Conservation (phyloP, 2,329 filamentous ascomycete species). For the Talaromyces marneffei region DNA sequence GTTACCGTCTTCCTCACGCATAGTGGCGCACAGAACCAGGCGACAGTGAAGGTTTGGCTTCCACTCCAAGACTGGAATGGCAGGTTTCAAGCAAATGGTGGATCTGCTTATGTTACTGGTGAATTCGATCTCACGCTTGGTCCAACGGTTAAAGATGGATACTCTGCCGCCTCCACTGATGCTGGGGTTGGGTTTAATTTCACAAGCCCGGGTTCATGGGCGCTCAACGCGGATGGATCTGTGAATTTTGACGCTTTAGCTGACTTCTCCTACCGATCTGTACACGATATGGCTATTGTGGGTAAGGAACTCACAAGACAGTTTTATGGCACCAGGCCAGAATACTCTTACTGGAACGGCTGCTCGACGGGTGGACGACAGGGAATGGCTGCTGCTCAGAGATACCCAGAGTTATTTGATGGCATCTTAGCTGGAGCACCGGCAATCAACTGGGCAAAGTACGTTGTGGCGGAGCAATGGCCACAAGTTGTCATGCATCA, state of each 20-base stretch:
- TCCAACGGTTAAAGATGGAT: not conserved
- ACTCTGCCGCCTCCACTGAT: conserved; percentile 3
- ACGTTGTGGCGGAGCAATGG: conserved; percentile 20
- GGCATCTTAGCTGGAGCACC: conserved; percentile 41
- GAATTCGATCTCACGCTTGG: not conserved
- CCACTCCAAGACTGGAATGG: conserved; percentile 3
- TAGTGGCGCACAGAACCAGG: not conserved
- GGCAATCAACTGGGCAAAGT: conserved; percentile 29
- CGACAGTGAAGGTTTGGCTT: conserved; percentile 4
- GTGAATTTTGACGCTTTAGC: conserved; percentile 28
- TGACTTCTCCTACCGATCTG: conserved; percentile 29
- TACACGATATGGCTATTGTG: conserved; percentile 32
- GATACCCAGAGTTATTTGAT: conserved; percentile 42
- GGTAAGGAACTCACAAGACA: conserved; percentile 22
- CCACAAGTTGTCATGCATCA: conserved; percentile 22
- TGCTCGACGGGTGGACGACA: conserved; percentile 44
- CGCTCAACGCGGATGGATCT: conserved; percentile 22
- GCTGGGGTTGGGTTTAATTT: not conserved
- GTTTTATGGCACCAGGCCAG: conserved; percentile 28
- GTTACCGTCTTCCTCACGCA: not conserved
- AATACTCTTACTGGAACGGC: conserved; percentile 41
- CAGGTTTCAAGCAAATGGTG: conserved; percentile 6
- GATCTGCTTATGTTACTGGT: not conserved
- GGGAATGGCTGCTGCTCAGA: conserved; percentile 39
- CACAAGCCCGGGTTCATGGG: conserved; percentile 13